Evolutionary conservation across 164 flowering plant species (phyloP), one percentile per base, ranked within the genome.

Genomic region (Paratinospora sagittata): DNA sequence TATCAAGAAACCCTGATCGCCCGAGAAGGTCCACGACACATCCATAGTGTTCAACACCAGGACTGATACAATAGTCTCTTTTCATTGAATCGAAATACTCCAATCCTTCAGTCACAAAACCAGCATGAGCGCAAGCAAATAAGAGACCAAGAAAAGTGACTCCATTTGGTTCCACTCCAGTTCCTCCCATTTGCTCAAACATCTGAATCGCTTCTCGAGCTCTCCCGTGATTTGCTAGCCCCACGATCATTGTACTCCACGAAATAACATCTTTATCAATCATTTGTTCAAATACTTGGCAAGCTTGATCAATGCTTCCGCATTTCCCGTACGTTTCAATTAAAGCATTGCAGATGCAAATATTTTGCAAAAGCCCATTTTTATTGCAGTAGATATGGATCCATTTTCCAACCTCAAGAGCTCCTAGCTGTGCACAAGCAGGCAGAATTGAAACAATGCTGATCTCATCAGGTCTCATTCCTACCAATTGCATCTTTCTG

Each of bases 351-450:
- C 88, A 85, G 8, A 91, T 66, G 67, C 70, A 72, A 30, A 78
- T 81, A 55, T 82, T 80, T 65, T 36, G 27, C 79, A 82, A 72
- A 24, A 87, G 79, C 66, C 87, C 84, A 5, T 78, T 81, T 76
- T 73, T 88, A 12, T 81, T 85, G 0, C 87, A 76, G 37, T 85
- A 91, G 43, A 73, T 74, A 70, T 89, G 91, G 62, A 91, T 86
- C 97, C 94, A 87, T 73, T 83, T 82, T 61, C 95, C 97, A 19
- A 87, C 52, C 80, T 91, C 94, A 12, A 91, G 84, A 67, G 93
- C 87, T 39, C 95, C 97, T 33, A 83, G 60, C 39, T 91, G 87
- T 1, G 89, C 86, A 66, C 97, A 91, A 3, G 92, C 94, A 0
- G 90, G 92, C 79, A 91, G 76, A 26, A 89, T 84, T 16, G 92